Conservation (phyloP, 805 yeast genomes). For the Pichia membranifaciens region DNA sequence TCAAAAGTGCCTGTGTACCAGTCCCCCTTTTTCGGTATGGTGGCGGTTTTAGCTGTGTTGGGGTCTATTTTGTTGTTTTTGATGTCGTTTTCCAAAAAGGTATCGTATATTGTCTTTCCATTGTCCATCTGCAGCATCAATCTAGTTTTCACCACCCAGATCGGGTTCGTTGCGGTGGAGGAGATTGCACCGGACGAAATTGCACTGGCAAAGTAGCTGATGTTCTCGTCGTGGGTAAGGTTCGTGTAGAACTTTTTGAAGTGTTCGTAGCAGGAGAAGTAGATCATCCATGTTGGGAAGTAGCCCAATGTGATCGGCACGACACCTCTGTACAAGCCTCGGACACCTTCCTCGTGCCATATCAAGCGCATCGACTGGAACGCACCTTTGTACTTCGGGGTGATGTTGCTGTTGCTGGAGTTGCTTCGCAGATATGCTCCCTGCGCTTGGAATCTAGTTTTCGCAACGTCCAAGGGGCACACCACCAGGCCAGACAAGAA, state of each 20-base stretch:
- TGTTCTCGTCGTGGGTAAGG: slow-evolving; percentile 23
- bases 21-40: slow-evolving; percentile 11
- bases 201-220: slow-evolving; percentile 53
- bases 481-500: slow-evolving; percentile 83
- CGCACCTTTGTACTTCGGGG: slow-evolving; percentile 49
- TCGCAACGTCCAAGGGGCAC: slow-evolving; percentile 94
- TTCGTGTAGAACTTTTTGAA: slow-evolving; percentile 44
- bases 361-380: slow-evolving; percentile 61
- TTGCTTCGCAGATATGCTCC: slow-evolving; percentile 40
- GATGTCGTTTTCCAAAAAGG: slow-evolving; percentile 19
- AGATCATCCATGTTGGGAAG: slow-evolving; percentile 96
- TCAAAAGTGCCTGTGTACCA: slow-evolving; percentile 74
- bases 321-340: slow-evolving; percentile 84
- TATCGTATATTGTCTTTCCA: slow-evolving; percentile 35
- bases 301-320: slow-evolving; percentile 92
- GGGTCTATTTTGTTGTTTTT: slow-evolving; percentile 11
- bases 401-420: slow-evolving; percentile 11
- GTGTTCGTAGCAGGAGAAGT: slow-evolving; percentile 82
- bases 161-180: slow-evolving; percentile 83
- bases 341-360: slow-evolving; percentile 66
- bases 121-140: slow-evolving; percentile 75
- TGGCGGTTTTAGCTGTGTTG: not conserved
- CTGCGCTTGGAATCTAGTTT: slow-evolving; percentile 90
- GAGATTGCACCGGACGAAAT: slow-evolving; percentile 85
- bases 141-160: slow-evolving; percentile 96